Conservation (phyloP, 805 yeast genomes). For the Teunomyces panamensis region DNA sequence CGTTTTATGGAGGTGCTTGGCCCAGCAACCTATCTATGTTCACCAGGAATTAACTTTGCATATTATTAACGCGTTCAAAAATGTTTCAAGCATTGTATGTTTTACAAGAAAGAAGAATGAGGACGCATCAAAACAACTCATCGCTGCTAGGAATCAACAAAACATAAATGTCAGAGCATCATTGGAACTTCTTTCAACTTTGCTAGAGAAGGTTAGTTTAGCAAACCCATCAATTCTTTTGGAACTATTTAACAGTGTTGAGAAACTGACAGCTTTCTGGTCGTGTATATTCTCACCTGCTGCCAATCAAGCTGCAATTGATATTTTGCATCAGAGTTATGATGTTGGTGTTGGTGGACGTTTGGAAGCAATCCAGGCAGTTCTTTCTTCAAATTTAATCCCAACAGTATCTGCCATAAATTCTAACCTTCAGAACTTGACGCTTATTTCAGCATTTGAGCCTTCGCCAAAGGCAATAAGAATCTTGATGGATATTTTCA, state of each 20-base stretch:
- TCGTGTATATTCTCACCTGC: constrained; percentile 67
- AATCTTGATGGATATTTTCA: constrained; percentile 69
- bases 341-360: constrained; percentile 67
- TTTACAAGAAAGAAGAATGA: constrained; percentile 23
- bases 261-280: constrained; percentile 65
- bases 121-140: constrained; percentile 14
- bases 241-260: constrained; percentile 19
- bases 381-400: constrained; percentile 45
- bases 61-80: constrained; percentile 13
- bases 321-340: constrained; percentile 69
- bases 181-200: constrained; percentile 15
- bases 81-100: constrained; percentile 16
- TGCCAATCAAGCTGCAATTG: constrained; percentile 66
- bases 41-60: constrained; percentile 10
- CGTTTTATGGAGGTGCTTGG: constrained; percentile 24
- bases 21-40: constrained; percentile 13
- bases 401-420: constrained; percentile 50
- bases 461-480: constrained; percentile 75
- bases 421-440: constrained; percentile 43
- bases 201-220: constrained; percentile 33
- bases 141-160: constrained; percentile 28
- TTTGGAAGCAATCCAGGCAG: constrained; percentile 63
- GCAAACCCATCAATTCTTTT: constrained; percentile 25
- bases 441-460: constrained; percentile 52
- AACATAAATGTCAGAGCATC: constrained; percentile 26